Percentiles rank a stretch among this genome's conserved stretches.
These are phyloP conservation scores for Russula emetica DNA, from an alignment of 768 basidiomycete genomes.

Conservation along the genomic window DNA sequence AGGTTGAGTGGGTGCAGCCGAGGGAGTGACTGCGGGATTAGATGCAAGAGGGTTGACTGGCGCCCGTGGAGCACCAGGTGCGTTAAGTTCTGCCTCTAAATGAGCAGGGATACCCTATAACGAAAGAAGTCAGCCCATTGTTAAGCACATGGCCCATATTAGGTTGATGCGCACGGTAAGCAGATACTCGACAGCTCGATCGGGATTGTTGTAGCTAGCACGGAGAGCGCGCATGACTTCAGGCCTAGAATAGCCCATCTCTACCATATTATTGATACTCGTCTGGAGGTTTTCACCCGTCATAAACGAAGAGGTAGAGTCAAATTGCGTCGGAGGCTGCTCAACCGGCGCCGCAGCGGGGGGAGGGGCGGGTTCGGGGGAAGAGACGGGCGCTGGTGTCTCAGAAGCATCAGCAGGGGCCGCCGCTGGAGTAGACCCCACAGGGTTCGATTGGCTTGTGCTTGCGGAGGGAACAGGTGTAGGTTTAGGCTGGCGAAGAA, in stretches of 20 bases:
- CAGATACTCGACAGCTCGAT: conserved; percentile 96
- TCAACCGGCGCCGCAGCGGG: conserved; percentile 32
- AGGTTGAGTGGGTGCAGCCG: conserved; percentile 36
- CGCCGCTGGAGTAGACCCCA: conserved; percentile 33
- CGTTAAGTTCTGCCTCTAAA: conserved; percentile 48
- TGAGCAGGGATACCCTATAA: conserved; percentile 75
- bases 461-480: conserved; percentile 37
- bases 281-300: conserved; percentile 71
- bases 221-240: conserved; percentile 80
- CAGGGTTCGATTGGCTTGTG: conserved; percentile 33
- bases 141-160: too few relatives aligned
- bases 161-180: conserved; percentile 61
- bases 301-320: conserved; percentile 62
- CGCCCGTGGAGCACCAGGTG: conserved; percentile 33
- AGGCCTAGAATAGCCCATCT: conserved; percentile 92
- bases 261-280: conserved; percentile 77
- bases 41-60: conserved; percentile 29
- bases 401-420: conserved; percentile 37
- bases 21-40: conserved; percentile 35
- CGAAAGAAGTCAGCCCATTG: conserved; percentile 10
- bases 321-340: conserved; percentile 16
- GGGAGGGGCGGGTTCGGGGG: conserved; percentile 34
- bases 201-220: conserved; percentile 96
- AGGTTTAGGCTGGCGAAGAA: conserved; percentile 49
- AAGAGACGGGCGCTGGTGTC: conserved; percentile 34